Conservation (phyloP, 2,329 filamentous ascomycete species). For the Neopestalotiopsis sp. region DNA sequence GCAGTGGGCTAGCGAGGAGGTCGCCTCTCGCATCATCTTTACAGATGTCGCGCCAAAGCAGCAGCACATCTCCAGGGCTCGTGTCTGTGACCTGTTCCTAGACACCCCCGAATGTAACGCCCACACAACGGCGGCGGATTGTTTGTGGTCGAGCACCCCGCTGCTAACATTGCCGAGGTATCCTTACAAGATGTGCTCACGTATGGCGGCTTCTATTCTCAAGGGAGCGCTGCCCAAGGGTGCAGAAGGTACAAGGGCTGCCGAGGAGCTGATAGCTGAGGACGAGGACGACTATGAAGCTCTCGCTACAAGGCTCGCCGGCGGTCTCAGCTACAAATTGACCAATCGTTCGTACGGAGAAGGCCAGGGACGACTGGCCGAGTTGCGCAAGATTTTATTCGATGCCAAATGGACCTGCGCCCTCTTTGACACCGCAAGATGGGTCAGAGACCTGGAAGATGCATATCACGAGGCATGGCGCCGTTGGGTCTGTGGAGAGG, state of each 20-base stretch:
- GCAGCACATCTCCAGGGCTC: conserved; percentile 88
- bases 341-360: conserved; percentile 52
- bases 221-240: conserved; percentile 83
- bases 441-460: conserved; percentile 87
- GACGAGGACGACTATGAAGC: conserved; percentile 87
- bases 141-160: conserved; percentile 95
- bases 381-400: conserved; percentile 83
- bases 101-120: conserved; percentile 98
- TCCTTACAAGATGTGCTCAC: conserved; percentile 97
- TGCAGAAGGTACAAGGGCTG: conserved; percentile 69
- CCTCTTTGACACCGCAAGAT: conserved; percentile 88
- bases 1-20: conserved; percentile 83
- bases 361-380: conserved; percentile 72
- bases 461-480: conserved; percentile 90
- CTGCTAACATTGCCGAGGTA: conserved; percentile 90
- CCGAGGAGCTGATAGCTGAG: conserved; percentile 75
- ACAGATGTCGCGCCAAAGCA: conserved; percentile 97
- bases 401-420: conserved; percentile 84
- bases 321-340: conserved; percentile 64
- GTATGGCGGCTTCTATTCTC: conserved; percentile 95
- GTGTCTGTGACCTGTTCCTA: conserved; percentile 92
- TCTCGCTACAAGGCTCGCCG: conserved; percentile 72
- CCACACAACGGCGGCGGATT: conserved; percentile 95
- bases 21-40: conserved; percentile 87
- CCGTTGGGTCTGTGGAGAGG: conserved; percentile 82